Base-by-base conservation (phyloP, 1,284 basidiomycete species). In the Sporisorium sorghi region DNA sequence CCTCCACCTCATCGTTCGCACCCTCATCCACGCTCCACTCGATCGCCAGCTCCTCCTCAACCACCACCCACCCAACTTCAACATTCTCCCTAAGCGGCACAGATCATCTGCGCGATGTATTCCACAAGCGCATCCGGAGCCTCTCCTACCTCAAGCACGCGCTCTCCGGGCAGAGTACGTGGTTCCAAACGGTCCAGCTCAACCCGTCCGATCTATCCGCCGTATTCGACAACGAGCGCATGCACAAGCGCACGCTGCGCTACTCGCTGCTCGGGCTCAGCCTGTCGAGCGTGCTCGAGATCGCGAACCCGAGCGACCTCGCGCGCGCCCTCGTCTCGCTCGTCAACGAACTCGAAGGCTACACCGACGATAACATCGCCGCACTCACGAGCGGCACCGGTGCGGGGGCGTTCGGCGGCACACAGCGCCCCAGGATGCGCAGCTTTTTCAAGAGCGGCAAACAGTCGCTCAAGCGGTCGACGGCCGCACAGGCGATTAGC, bases 361-460 rank as follows among this genome's bases (percentile, higher is more conserved):
- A 54, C 24, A 60, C 73, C 4, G 73, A 75, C 43, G 73, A 75
- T 26, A 56, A 58, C 33, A 53, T 74, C 5, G 23, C 56, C 10
- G 35, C 62, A 3, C 62, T 74, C 33, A 63, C 66, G 28, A 57
- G 57, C 17, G 60, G 65, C 19, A 30, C 57, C 0, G 65, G 65
- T 3, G 56, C 55, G 0, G 43, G 51, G 3, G 57, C 52, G 8
- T 63, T 60, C 17, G 60, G 57, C 17, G 60, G 57, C n/a, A 43
- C 69, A 10, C 70, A 76, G 35, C 52, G 61, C 26, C 54, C 64
- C 2, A 76, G 65, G 47, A 65, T 78, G 76, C 53, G 60, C 17
- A 78, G 58, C 52, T 67, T 78, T 21, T 78, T 78, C 73, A 76
- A 76, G 40, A 56, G 53, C 8, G 71, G 64, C 32, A 72, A 57